Conservation (phyloP, 2,329 filamentous ascomycete species). For the Colletotrichum gloeosporioides region DNA sequence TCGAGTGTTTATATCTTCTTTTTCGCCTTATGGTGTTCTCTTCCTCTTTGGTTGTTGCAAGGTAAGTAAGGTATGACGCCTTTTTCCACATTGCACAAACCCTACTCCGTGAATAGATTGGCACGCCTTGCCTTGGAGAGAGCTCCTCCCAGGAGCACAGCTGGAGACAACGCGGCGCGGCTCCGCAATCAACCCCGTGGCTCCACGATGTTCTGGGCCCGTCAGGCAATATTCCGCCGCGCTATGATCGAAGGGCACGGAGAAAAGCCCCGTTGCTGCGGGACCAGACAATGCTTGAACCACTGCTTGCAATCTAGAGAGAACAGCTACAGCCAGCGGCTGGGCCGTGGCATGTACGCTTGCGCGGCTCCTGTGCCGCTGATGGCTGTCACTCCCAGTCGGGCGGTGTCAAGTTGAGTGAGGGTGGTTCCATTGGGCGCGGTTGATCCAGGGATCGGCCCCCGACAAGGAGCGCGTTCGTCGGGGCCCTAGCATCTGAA, state of each 20-base stretch:
- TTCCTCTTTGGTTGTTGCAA: not conserved
- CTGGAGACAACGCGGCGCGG: not conserved
- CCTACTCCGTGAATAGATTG: not conserved
- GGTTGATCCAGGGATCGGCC: not conserved
- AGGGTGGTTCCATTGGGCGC: not conserved
- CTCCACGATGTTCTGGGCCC: not conserved
- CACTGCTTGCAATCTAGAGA: not conserved
- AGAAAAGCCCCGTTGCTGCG: not conserved
- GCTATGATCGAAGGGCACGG: not conserved
- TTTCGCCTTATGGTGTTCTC: not conserved
- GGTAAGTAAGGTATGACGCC: not conserved
- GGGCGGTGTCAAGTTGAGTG: slow-evolving; percentile 13
- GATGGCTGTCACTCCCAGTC: not conserved
- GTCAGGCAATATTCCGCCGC: not conserved
- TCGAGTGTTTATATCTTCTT: not conserved
- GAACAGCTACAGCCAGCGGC: not conserved
- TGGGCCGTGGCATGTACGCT: slow-evolving; percentile 1
- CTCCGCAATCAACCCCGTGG: slow-evolving; percentile 2
- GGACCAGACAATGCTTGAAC: not conserved
- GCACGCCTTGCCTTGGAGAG: not conserved
- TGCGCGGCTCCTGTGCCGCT: not conserved
- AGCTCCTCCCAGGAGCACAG: not conserved
- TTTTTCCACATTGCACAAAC: not conserved
- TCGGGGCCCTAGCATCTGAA: not conserved
- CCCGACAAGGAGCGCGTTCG: not conserved